Percentiles rank a stretch among this genome's conserved stretches.
These are phyloP conservation scores for Alternaria alternata DNA, from an alignment of 2,329 filamentous ascomycete species.

Conservation along the genomic window DNA sequence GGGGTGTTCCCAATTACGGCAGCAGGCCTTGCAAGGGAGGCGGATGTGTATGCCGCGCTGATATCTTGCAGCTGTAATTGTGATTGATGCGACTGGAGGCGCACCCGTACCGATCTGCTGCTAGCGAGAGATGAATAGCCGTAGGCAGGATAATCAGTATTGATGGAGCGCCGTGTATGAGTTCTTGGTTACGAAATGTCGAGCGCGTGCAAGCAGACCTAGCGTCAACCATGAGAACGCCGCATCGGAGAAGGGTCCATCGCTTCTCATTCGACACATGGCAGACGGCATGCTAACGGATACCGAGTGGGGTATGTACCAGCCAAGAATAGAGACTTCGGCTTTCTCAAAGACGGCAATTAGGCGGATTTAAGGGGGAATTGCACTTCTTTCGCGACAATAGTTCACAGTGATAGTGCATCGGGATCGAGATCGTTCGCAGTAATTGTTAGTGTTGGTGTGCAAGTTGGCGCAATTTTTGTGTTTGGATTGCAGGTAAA, in stretches of 20 bases:
- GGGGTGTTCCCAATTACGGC: constrained; percentile 3
- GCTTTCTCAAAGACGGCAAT: not conserved
- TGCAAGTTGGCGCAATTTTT: not conserved
- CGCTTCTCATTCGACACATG: not conserved
- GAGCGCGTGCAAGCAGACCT: not conserved
- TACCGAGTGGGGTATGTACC: not conserved
- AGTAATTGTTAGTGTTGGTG: not conserved
- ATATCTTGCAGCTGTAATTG: not conserved
- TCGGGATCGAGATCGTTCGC: not conserved
- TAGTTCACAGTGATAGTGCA: not conserved
- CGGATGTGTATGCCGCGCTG: not conserved
- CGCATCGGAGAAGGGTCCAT: constrained; percentile 2
- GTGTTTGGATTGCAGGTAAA: not conserved
- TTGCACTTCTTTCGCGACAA: not conserved
- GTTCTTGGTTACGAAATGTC: not conserved
- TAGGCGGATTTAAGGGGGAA: not conserved
- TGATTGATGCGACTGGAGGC: not conserved
- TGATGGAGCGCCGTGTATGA: not conserved
- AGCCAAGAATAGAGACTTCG: not conserved
- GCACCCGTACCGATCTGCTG: not conserved
- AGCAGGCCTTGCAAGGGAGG: not conserved
- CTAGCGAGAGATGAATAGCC: not conserved
- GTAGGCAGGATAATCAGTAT: not conserved
- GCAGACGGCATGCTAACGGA: not conserved
- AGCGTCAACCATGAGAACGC: not conserved